These are phyloP conservation scores for Microbotryum silenes-acaulis DNA, from an alignment of 1,284 basidiomycete genomes.

Conservation along the genomic window DNA sequence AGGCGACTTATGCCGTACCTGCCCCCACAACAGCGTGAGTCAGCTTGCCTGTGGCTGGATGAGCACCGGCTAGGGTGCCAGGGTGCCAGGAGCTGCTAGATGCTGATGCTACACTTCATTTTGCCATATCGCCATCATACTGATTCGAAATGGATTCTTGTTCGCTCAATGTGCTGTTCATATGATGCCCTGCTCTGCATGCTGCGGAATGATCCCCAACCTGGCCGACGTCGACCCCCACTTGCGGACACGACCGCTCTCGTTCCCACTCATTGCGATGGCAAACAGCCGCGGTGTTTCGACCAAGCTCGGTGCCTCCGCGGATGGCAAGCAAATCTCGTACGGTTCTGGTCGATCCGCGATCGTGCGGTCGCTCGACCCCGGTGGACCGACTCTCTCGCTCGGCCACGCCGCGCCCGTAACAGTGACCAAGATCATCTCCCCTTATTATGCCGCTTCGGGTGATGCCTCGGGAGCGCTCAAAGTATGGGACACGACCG, in stretches of 20 bases:
- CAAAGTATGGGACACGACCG: slow-evolving; percentile 80
- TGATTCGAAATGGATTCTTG: background rate
- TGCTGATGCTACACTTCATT: too few relatives aligned
- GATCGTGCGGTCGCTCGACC: slow-evolving; percentile 17
- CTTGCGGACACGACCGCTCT: slow-evolving; percentile 9
- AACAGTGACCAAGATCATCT: slow-evolving; percentile 18
- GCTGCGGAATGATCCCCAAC: background rate
- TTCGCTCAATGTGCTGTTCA: background rate
- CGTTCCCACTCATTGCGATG: background rate
- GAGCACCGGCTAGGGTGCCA: too few relatives aligned
- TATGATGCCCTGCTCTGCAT: background rate
- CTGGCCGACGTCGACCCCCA: background rate
- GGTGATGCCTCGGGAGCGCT: slow-evolving; percentile 63
- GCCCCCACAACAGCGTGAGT: slow-evolving; percentile 22
- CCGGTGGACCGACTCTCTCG: slow-evolving; percentile 1
- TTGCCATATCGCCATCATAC: too few relatives aligned
- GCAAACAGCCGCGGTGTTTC: slow-evolving; percentile 17
- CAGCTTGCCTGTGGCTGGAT: background rate
- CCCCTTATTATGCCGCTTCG: slow-evolving; percentile 52
- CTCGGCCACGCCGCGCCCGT: slow-evolving; percentile 11
- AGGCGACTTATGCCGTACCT: slow-evolving; percentile 8
- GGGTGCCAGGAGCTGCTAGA: too few relatives aligned
- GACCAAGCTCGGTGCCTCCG: slow-evolving; percentile 23
- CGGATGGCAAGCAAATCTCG: slow-evolving; percentile 17
- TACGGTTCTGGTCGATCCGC: slow-evolving; percentile 25